phyloP scores from a whole-genome alignment of 495 filamentous ascomycete genomes.

The Talaromyces borbonicus region DNA sequence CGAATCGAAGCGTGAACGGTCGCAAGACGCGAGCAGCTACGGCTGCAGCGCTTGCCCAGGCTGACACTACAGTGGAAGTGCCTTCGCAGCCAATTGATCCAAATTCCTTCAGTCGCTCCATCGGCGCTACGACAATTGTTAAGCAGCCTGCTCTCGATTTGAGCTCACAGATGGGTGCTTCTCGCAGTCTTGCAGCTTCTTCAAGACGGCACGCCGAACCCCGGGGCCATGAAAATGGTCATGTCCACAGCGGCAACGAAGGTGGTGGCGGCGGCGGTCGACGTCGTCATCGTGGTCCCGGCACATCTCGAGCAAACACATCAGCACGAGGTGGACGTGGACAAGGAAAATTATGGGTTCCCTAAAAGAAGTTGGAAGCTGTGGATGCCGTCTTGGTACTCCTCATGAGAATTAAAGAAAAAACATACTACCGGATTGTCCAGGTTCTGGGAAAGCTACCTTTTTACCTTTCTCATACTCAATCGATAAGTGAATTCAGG shows the following conservation, averaged over 20 bases:
- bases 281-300: slow-evolving; percentile 17
- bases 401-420: too few relatives aligned
- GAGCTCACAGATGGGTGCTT: slow-evolving; percentile 26
- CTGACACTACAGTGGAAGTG: slow-evolving; percentile 27
- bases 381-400: slow-evolving; percentile 11
- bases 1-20: slow-evolving; percentile 24
- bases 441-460: too few relatives aligned
- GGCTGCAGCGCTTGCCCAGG: slow-evolving; percentile 15
- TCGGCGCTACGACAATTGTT: slow-evolving; percentile 18
- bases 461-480: too few relatives aligned
- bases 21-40: slow-evolving; percentile 21
- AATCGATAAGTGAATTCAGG: too few relatives aligned
- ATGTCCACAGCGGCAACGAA: slow-evolving; percentile 20
- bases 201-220: slow-evolving; percentile 25
- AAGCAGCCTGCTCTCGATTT: slow-evolving; percentile 27
- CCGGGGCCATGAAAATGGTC: slow-evolving; percentile 21
- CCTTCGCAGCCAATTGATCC: slow-evolving; percentile 46
- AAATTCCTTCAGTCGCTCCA: slow-evolving; percentile 42
- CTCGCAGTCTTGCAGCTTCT: slow-evolving; percentile 28
- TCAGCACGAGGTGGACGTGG: slow-evolving; percentile 27
- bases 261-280: slow-evolving; percentile 30
- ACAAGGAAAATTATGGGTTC: slow-evolving; percentile 46
- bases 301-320: slow-evolving; percentile 8
- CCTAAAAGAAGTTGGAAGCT: slow-evolving; percentile 26
- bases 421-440: too few relatives aligned